Evolutionary conservation across 2,329 filamentous ascomycete species (phyloP).

Genomic region (Akanthomyces uredinophilus): DNA sequence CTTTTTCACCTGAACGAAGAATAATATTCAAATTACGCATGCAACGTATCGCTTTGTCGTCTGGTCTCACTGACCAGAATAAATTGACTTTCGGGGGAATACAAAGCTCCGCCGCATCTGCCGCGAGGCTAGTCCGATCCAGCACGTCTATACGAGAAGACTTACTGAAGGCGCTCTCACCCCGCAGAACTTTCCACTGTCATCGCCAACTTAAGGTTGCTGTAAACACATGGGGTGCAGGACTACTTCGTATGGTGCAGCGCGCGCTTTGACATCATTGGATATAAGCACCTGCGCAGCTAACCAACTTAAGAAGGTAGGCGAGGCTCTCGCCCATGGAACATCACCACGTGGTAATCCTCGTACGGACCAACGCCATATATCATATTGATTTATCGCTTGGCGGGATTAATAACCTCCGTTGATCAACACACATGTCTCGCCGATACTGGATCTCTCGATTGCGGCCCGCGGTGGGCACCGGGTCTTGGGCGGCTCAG

Average conservation of each 20-base stretch:
- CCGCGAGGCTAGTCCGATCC: not conserved
- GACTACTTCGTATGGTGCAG: not conserved
- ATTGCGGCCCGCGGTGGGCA: too few relatives aligned
- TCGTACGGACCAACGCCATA: not conserved
- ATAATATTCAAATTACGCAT: not conserved
- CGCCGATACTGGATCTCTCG: too few relatives aligned
- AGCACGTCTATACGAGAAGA: constrained; percentile 4
- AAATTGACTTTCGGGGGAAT: not conserved
- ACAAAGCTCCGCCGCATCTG: not conserved
- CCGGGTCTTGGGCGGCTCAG: too few relatives aligned
- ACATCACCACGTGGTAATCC: not conserved
- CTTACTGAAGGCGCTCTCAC: not conserved
- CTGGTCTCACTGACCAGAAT: not conserved
- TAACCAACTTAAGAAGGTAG: not conserved
- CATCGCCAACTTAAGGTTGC: not conserved
- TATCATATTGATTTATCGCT: too few relatives aligned
- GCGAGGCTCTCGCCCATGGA: not conserved
- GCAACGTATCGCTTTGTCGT: not conserved
- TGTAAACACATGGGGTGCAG: not conserved
- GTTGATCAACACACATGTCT: too few relatives aligned
- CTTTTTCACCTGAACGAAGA: not conserved
- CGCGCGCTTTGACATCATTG: not conserved
- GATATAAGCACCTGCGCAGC: not conserved
- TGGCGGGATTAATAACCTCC: too few relatives aligned
- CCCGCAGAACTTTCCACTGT: not conserved